These are phyloP conservation scores for Leptographium procerum DNA, from an alignment of 2,329 filamentous ascomycete species.

Conservation along the genomic window DNA sequence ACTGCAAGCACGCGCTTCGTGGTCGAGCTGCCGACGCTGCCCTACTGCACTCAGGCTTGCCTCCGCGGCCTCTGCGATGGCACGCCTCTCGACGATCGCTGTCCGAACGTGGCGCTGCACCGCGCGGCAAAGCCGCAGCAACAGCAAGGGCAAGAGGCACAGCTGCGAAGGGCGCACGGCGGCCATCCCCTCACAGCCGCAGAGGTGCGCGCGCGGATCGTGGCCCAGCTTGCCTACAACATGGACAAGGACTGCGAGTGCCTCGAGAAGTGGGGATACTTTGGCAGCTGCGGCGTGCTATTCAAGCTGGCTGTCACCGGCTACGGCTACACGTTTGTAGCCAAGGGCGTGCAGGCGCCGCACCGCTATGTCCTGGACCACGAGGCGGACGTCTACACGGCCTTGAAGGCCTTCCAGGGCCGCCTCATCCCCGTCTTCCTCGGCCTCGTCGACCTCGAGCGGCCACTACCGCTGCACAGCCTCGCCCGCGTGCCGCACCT, in stretches of 20 bases:
- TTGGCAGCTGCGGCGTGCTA: conserved; percentile 2
- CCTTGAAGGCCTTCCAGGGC: conserved; percentile 3
- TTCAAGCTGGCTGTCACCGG: conserved; percentile 9
- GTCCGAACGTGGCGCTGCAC: conserved; percentile 1
- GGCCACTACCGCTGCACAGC: conserved; percentile 1
- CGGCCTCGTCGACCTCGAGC: conserved; percentile 6
- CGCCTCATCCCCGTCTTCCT: conserved; percentile 8
- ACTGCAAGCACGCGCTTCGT: neutral
- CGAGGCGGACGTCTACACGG: conserved; percentile 2
- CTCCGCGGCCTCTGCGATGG: neutral
- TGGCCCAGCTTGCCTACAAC: neutral
- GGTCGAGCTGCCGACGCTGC: neutral
- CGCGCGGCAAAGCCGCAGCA: neutral
- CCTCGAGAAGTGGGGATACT: neutral
- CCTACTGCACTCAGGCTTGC: neutral
- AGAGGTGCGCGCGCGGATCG: neutral
- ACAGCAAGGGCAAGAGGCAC: neutral
- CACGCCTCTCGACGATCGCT: neutral
- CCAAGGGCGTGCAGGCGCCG: conserved; percentile 4
- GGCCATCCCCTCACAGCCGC: conserved; percentile 1
- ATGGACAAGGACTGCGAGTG: conserved; percentile 1
- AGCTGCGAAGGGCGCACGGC: neutral
- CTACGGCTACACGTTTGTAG: conserved; percentile 11
- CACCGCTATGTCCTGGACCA: neutral
- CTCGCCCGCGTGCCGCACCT: conserved; percentile 2